Evolutionary conservation across 495 filamentous ascomycete species (phyloP).

Genomic region (Penicillium egyptiacum): DNA sequence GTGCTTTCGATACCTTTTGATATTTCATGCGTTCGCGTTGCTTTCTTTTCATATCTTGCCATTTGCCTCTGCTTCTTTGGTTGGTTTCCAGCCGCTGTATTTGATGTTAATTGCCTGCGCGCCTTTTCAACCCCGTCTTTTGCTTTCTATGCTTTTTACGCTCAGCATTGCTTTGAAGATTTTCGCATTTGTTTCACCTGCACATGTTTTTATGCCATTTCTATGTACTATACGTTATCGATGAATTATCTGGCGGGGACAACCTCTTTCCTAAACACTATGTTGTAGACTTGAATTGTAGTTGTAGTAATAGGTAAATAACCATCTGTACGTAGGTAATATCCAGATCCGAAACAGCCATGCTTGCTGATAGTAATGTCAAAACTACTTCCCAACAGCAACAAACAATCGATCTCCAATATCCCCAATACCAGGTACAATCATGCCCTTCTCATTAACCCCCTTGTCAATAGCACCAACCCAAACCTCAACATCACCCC

Average conservation of each 20-base stretch:
- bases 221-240: constrained; percentile 49
- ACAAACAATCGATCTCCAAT: constrained; percentile 91
- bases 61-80: constrained; percentile 20
- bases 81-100: constrained; percentile 29
- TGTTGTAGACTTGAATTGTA: background rate
- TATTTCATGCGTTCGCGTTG: constrained; percentile 10
- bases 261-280: background rate
- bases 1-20: constrained; percentile 37
- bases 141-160: constrained; percentile 18
- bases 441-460: constrained; percentile 77
- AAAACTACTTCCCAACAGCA: constrained; percentile 78
- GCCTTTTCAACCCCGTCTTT: constrained; percentile 18
- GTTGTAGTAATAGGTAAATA: background rate
- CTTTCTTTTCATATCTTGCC: constrained; percentile 20
- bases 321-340: background rate
- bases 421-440: constrained; percentile 87
- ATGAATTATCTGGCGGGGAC: constrained; percentile 42
- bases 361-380: background rate
- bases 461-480: constrained; percentile 74
- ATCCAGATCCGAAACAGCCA: background rate
- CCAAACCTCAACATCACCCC: constrained; percentile 77
- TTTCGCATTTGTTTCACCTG: constrained; percentile 24
- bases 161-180: constrained; percentile 21
- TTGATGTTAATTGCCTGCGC: constrained; percentile 29
- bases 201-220: constrained; percentile 40